Evolutionary conservation across 2,329 filamentous ascomycete species (phyloP).

Genomic region (Fusarium drepaniforme): DNA sequence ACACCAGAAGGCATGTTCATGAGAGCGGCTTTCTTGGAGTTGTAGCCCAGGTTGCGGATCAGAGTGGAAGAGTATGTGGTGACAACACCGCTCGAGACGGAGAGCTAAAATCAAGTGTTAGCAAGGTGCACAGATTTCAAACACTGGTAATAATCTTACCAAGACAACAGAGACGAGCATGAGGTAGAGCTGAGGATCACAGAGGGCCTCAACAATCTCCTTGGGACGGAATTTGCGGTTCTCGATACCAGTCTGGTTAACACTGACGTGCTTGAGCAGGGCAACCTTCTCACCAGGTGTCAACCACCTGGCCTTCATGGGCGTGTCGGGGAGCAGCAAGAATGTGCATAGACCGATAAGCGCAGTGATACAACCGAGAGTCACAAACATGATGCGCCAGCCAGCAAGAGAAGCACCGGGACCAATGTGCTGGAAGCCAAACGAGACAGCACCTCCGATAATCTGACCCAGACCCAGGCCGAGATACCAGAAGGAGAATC

Average conservation of each 20-base stretch:
- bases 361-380: slow-evolving; percentile 67
- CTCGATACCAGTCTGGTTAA: slow-evolving; percentile 70
- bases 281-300: slow-evolving; percentile 62
- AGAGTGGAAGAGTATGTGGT: slow-evolving; percentile 68
- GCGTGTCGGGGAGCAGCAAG: slow-evolving; percentile 55
- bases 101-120: slow-evolving; percentile 47
- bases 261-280: slow-evolving; percentile 64
- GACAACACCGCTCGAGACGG: slow-evolving; percentile 65
- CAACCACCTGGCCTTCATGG: slow-evolving; percentile 60
- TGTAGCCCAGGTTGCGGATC: slow-evolving; percentile 61
- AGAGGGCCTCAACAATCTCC: slow-evolving; percentile 65
- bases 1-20: slow-evolving; percentile 67
- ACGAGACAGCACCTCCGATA: slow-evolving; percentile 74
- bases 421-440: slow-evolving; percentile 66
- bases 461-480: slow-evolving; percentile 72
- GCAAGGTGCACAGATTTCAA: neutral
- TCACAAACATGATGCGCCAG: slow-evolving; percentile 79
- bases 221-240: slow-evolving; percentile 65
- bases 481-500: slow-evolving; percentile 72
- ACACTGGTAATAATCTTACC: slow-evolving; percentile 46
- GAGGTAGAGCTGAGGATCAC: slow-evolving; percentile 65
- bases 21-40: slow-evolving; percentile 58
- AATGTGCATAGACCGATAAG: slow-evolving; percentile 49
- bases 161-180: slow-evolving; percentile 62
- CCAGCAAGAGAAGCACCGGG: slow-evolving; percentile 68